phyloP scores from a whole-genome alignment of 805 yeast species.

The Tetrapisispora fleetii region DNA sequence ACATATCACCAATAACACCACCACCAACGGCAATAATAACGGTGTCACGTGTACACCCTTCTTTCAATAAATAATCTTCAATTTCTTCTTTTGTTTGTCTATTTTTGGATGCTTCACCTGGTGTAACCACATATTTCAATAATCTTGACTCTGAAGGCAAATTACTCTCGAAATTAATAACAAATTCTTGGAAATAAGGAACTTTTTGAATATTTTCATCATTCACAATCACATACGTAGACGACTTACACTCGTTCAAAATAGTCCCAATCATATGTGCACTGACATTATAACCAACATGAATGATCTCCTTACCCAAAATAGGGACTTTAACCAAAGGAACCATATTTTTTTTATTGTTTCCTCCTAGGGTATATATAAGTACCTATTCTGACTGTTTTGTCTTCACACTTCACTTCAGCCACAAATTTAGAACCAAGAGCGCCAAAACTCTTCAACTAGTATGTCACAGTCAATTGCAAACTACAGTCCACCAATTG shows the following conservation, averaged over 20 bases:
- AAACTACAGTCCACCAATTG: too few relatives aligned
- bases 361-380: too few relatives aligned
- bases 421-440: too few relatives aligned
- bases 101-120: constrained; percentile 87
- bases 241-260: constrained; percentile 54
- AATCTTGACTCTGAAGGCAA: constrained; percentile 53
- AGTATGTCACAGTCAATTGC: too few relatives aligned
- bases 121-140: constrained; percentile 65
- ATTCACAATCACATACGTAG: constrained; percentile 86
- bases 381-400: too few relatives aligned
- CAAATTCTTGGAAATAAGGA: constrained; percentile 46
- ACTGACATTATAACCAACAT: constrained; percentile 78
- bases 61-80: constrained; percentile 72
- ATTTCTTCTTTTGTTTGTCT: constrained; percentile 85
- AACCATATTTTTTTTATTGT: constrained; percentile 8
- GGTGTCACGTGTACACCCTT: constrained; percentile 94
- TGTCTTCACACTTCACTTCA: too few relatives aligned
- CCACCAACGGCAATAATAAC: constrained; percentile 94
- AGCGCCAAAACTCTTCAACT: too few relatives aligned
- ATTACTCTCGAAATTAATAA: constrained; percentile 32
- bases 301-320: constrained; percentile 74
- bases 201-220: constrained; percentile 69
- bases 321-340: constrained; percentile 50
- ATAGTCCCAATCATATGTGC: constrained; percentile 64
- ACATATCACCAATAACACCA: constrained; percentile 98